Conservation (phyloP, 2,329 filamentous ascomycete species). For the Taxawa tesnikishii region DNA sequence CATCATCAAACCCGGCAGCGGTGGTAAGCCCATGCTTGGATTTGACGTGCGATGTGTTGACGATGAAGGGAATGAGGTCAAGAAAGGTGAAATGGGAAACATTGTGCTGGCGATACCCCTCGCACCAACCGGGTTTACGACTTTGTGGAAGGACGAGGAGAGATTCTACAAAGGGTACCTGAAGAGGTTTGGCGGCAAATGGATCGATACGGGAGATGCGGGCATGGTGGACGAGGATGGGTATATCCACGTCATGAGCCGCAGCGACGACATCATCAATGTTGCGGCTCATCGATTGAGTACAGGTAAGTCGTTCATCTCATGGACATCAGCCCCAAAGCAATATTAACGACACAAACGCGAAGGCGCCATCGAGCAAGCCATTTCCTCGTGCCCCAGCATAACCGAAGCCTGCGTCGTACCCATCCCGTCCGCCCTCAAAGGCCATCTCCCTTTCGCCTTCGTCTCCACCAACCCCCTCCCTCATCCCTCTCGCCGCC, state of each 20-base stretch:
- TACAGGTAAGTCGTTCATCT: constrained; percentile 47
- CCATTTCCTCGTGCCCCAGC: constrained; percentile 65
- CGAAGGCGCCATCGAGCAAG: constrained; percentile 76
- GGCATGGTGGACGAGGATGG: constrained; percentile 71
- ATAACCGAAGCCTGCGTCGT: constrained; percentile 81
- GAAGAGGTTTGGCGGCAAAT: constrained; percentile 66
- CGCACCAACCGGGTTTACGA: constrained; percentile 75
- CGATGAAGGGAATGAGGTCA: constrained; percentile 61
- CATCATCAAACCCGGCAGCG: constrained; percentile 67
- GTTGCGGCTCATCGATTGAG: constrained; percentile 88
- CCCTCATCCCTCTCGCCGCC: constrained; percentile 40
- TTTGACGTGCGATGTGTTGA: constrained; percentile 81
- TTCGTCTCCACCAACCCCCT: constrained; percentile 56
- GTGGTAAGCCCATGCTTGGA: constrained; percentile 82
- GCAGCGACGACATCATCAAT: constrained; percentile 81
- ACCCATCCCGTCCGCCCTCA: constrained; percentile 71
- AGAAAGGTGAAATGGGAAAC: constrained; percentile 72
- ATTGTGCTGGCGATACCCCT: constrained; percentile 76
- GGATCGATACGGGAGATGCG: constrained; percentile 85
- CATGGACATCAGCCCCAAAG: not conserved
- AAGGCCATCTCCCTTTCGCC: constrained; percentile 85
- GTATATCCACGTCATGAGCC: constrained; percentile 46
- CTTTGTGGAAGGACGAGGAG: constrained; percentile 74
- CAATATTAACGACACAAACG: constrained; percentile 8
- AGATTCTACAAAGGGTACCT: constrained; percentile 79